These are phyloP conservation scores for Fusarium chuoi DNA, from an alignment of 2,329 filamentous ascomycete genomes.

Conservation along the genomic window DNA sequence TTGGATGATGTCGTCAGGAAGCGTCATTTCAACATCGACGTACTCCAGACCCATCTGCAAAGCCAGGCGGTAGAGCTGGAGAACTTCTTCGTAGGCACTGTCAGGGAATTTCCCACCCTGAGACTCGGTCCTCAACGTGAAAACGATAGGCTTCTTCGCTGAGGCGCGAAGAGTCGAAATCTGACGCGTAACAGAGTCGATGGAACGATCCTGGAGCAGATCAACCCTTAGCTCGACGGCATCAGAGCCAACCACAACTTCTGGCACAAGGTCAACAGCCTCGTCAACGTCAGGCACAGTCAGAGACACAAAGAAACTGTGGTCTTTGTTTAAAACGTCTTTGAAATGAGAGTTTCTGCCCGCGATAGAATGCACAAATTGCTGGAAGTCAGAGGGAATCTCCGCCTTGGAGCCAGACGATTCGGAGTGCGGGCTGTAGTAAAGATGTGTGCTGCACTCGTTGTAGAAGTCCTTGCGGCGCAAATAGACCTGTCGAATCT, in stretches of 20 bases:
- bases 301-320: slow-evolving; percentile 93
- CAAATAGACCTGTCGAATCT: slow-evolving; percentile 91
- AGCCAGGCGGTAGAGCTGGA: slow-evolving; percentile 80
- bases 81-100: slow-evolving; percentile 73
- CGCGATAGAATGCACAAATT: slow-evolving; percentile 54
- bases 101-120: slow-evolving; percentile 94
- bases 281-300: slow-evolving; percentile 80
- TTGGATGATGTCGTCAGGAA: slow-evolving; percentile 79
- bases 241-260: slow-evolving; percentile 85
- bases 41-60: slow-evolving; percentile 90
- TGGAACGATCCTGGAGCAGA: slow-evolving; percentile 78
- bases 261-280: slow-evolving; percentile 72
- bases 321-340: slow-evolving; percentile 62
- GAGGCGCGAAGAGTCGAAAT: slow-evolving; percentile 80
- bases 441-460: slow-evolving; percentile 93
- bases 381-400: slow-evolving; percentile 50
- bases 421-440: slow-evolving; percentile 78
- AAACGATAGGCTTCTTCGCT: slow-evolving; percentile 84
- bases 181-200: slow-evolving; percentile 84
- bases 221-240: slow-evolving; percentile 96
- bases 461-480: slow-evolving; percentile 90
- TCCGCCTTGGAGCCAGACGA: slow-evolving; percentile 35
- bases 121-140: slow-evolving; percentile 85
- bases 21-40: slow-evolving; percentile 90
- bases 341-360: slow-evolving; percentile 58